Conservation (phyloP, 2,329 filamentous ascomycete genomes). For the Capronia americana region DNA sequence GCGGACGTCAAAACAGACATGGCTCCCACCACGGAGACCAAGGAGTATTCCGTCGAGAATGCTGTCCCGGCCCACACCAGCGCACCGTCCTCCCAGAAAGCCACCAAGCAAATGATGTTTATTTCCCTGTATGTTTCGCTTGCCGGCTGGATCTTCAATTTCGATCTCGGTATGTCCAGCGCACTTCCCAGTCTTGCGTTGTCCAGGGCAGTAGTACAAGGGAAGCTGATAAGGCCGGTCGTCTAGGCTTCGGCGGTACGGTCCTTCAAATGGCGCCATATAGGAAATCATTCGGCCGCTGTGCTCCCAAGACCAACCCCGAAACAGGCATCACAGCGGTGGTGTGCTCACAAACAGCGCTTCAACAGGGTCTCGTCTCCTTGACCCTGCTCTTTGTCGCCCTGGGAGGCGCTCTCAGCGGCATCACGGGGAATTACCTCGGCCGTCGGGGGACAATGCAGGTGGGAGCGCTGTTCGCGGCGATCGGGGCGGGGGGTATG, state of each 20-base stretch:
- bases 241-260: slow-evolving; percentile 16
- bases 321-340: slow-evolving; percentile 4
- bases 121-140: slow-evolving; percentile 19
- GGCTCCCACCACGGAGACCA: slow-evolving; percentile 2
- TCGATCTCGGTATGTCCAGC: slow-evolving; percentile 16
- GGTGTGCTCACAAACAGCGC: slow-evolving; percentile 30
- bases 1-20: slow-evolving; percentile 11
- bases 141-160: slow-evolving; percentile 24
- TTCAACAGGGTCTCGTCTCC: slow-evolving; percentile 43
- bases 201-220: neutral
- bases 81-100: slow-evolving; percentile 7
- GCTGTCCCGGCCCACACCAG: neutral
- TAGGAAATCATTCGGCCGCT: slow-evolving; percentile 21
- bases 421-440: slow-evolving; percentile 64
- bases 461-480: slow-evolving; percentile 66
- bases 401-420: slow-evolving; percentile 55
- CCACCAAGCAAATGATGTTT: slow-evolving; percentile 22
- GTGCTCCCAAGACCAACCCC: slow-evolving; percentile 6
- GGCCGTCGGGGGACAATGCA: slow-evolving; percentile 71
- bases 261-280: slow-evolving; percentile 21
- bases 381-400: slow-evolving; percentile 42
- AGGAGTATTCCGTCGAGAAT: slow-evolving; percentile 8
- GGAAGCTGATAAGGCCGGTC: neutral
- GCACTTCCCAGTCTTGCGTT: neutral
- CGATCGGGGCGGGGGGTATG: slow-evolving; percentile 67